Conservation (phyloP, 2,329 filamentous ascomycete genomes). For the Grosmannia clavigera region DNA sequence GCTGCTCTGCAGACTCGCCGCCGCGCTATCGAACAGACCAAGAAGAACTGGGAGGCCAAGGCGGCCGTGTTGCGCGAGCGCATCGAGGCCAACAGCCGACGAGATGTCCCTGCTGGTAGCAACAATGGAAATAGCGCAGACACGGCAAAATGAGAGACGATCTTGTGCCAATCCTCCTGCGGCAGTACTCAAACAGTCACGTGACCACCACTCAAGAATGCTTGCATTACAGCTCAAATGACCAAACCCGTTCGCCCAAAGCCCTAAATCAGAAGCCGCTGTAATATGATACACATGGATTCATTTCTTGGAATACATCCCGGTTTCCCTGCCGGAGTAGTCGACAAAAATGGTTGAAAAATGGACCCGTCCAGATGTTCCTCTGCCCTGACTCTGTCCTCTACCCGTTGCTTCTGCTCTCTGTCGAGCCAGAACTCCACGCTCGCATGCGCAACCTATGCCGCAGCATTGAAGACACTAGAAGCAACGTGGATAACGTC, state of each 20-base stretch:
- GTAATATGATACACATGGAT: not conserved
- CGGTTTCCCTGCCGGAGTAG: not conserved
- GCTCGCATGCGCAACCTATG: not conserved
- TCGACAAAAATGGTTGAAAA: not conserved
- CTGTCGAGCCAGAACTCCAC: not conserved
- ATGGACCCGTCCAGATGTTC: not conserved
- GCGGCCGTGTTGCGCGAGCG: slow-evolving; percentile 16
- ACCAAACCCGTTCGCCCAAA: not conserved
- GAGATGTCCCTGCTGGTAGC: not conserved
- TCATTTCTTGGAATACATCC: no score
- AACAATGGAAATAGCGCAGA: not conserved
- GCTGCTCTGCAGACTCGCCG: slow-evolving; percentile 18
- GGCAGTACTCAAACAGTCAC: no score
- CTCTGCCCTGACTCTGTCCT: no score
- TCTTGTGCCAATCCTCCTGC: no score
- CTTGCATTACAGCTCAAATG: no score
- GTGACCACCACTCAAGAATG: no score
- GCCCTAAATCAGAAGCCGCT: not conserved
- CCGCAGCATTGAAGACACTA: no score
- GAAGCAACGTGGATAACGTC: not conserved
- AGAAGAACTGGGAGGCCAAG: slow-evolving; percentile 19
- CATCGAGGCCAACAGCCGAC: slow-evolving; percentile 10
- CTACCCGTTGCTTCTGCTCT: no score
- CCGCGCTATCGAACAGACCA: slow-evolving; percentile 14
- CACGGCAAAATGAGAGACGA: not conserved